Evolutionary conservation across 1,139 yeast species (phyloP).

Genomic region (Geotrichum aggregatum): DNA sequence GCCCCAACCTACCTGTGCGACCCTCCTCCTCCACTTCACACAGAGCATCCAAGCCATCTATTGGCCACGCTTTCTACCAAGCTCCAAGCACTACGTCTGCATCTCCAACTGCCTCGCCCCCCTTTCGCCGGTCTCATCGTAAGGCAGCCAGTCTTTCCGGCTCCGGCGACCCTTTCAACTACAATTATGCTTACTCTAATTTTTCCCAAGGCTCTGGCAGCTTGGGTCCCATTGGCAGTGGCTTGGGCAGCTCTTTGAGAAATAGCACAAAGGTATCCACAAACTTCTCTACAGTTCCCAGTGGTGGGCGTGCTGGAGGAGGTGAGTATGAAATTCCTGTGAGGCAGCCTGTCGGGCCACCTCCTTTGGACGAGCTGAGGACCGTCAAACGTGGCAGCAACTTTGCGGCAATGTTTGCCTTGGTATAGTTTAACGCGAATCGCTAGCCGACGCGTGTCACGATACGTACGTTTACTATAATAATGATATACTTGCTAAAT

Average conservation of each 20-base stretch:
- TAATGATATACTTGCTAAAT: no score
- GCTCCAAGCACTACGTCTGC: background rate
- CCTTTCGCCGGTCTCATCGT: constrained; percentile 31
- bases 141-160: constrained; percentile 31
- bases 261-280: constrained; percentile 1
- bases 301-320: background rate
- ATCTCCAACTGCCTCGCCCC: constrained; percentile 1
- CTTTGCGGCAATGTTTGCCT: background rate
- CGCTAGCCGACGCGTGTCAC: background rate
- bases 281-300: background rate
- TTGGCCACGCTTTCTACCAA: background rate
- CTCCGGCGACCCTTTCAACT: constrained; percentile 4
- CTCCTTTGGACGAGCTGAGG: constrained; percentile 25
- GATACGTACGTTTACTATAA: no score
- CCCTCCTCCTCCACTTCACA: constrained; percentile 29
- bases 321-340: constrained; percentile 29
- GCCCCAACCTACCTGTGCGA: constrained; percentile 29
- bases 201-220: background rate
- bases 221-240: constrained; percentile 1
- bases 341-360: constrained; percentile 36
- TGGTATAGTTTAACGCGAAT: background rate
- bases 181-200: constrained; percentile 1
- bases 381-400: background rate
- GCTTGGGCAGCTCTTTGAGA: background rate
- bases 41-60: constrained; percentile 7